Base-by-base conservation (phyloP, 495 filamentous ascomycete genomes). In the Daldinia bambusicola region DNA sequence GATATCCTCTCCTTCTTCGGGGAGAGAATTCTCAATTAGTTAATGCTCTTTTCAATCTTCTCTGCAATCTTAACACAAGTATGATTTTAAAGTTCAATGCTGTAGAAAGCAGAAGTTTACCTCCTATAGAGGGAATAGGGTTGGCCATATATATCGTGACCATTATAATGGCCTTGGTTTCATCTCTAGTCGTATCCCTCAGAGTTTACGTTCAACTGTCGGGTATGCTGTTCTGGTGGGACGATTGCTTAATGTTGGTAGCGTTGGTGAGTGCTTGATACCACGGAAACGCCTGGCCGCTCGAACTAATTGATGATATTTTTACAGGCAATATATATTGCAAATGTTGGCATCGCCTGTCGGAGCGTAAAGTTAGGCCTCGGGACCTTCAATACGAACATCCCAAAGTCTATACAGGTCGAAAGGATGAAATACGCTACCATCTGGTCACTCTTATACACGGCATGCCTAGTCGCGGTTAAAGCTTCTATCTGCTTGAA, bases 401-500 rank as follows among this genome's bases (percentile, higher is more conserved):
- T 72, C 13, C 43, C 60, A 2, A 61, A 65, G 26, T 0, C n/a
- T 7, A 13, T 59, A 22, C 37, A 41, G 4, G 10, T 48, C 13
- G 50, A 69, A 10, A 48, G 36, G 0, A 69, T 2, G 20, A 69
- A 59, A 41, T 72, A 66, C 34, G 20, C 69, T 48, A 69, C 45
- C 34, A 63, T 75, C 16, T 75, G 72, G 72, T 7, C 57, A 8
- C 22, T 71, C 0, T 9, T 72, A 36, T 72, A 75, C 56, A 6
- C 48, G 6, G 50, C 30, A 5, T 69, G 69, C 34, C 69, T 72
- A 0, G n/a, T 66, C 13, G 1, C 57, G 30, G 50, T 75, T 63
- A 75, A 75, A 38, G 36, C 18, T 10, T 72, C 72, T 8, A 65
- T 75, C 22, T 72, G 69, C 56, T 51, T 72, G 36, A 75, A 69